Conservation (phyloP, 768 basidiomycete genomes). For the Boletus bicolor region DNA sequence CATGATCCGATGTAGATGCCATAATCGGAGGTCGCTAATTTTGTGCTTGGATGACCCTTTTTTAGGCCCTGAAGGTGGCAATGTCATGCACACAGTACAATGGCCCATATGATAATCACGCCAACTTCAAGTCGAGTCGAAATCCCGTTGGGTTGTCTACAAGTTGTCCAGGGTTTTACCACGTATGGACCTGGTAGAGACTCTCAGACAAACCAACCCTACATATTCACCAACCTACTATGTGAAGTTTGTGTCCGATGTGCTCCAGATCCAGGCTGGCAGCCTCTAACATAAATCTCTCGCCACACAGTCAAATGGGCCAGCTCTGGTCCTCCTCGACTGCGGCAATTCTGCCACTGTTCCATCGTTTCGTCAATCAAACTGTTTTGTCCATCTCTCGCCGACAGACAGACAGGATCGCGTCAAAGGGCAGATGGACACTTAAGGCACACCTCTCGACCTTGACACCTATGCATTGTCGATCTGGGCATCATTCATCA, state of each 20-base stretch:
- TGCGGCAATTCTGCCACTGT: constrained; percentile 1
- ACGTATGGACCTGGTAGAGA: background rate
- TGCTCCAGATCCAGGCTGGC: background rate
- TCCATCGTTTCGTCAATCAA: background rate
- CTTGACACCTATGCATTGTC: constrained; percentile 10
- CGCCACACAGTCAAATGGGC: background rate
- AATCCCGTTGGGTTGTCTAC: background rate
- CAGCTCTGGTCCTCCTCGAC: background rate
- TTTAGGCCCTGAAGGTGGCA: background rate
- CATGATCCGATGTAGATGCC: constrained; percentile 5
- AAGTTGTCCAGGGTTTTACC: constrained; percentile 3
- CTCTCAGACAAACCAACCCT: background rate
- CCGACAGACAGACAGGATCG: background rate
- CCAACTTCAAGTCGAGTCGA: background rate
- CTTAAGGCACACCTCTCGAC: background rate
- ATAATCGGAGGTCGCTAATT: background rate
- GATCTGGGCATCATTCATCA: background rate
- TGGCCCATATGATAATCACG: background rate
- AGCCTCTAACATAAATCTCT: background rate
- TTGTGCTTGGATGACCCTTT: background rate
- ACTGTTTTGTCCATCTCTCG: background rate
- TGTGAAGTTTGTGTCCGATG: background rate
- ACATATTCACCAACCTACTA: background rate
- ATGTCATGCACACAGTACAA: background rate
- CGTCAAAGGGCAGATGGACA: background rate